Percentiles rank a stretch among this genome's conserved stretches.
Conservation (phyloP, 768 basidiomycete species). For the Ramaria sp. region DNA sequence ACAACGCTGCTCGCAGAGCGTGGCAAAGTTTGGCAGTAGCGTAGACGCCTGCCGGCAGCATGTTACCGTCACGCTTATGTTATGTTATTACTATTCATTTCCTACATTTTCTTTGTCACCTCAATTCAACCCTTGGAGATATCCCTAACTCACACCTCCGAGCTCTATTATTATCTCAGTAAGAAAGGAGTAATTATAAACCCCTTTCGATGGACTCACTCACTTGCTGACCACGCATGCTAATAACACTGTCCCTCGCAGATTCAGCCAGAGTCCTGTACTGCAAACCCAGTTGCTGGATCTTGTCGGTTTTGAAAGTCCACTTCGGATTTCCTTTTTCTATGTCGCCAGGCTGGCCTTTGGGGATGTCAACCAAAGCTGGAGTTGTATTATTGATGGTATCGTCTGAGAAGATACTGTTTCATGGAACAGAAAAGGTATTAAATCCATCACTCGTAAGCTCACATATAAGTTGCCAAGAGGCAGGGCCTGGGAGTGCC, state of each 20-base stretch:
- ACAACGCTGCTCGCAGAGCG: neutral
- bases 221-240: neutral
- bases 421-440: neutral
- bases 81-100: no score
- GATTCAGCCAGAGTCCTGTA: constrained; percentile 22
- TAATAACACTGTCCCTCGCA: constrained; percentile 15
- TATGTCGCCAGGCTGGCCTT: constrained; percentile 2
- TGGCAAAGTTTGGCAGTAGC: neutral
- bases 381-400: neutral
- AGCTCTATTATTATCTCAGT: no score
- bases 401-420: neutral
- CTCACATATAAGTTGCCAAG: neutral
- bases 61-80: no score
- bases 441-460: neutral
- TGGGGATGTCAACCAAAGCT: neutral
- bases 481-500: neutral
- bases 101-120: no score
- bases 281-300: constrained; percentile 20
- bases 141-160: no score
- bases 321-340: constrained; percentile 10
- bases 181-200: no score
- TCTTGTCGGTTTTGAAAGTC: constrained; percentile 20
- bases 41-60: no score
- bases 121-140: no score
- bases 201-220: neutral